Conservation (phyloP, 2,329 filamentous ascomycete species). For the Monosporascus cannonballus region DNA sequence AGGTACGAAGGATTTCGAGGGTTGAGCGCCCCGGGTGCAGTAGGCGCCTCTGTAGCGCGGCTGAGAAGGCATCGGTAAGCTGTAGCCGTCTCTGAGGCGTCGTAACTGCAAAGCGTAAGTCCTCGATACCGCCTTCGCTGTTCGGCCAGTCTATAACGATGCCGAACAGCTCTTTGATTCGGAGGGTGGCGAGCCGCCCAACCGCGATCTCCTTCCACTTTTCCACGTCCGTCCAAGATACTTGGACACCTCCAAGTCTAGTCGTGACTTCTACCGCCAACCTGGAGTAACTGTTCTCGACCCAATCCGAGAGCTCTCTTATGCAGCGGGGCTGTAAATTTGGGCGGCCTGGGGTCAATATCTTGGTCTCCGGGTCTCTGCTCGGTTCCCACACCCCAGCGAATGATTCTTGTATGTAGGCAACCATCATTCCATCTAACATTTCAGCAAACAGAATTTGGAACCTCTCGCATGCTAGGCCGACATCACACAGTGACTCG, state of each 20-base stretch:
- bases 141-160: slow-evolving; percentile 71
- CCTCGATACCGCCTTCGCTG: slow-evolving; percentile 65
- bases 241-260: slow-evolving; percentile 33
- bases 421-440: slow-evolving; percentile 59
- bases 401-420: slow-evolving; percentile 57
- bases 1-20: slow-evolving; percentile 67
- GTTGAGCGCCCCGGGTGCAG: slow-evolving; percentile 73
- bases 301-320: slow-evolving; percentile 56
- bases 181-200: slow-evolving; percentile 59
- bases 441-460: slow-evolving; percentile 67
- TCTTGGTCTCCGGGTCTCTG: slow-evolving; percentile 16
- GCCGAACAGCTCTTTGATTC: slow-evolving; percentile 70
- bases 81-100: slow-evolving; percentile 62
- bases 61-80: slow-evolving; percentile 63
- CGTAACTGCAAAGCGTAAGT: slow-evolving; percentile 65
- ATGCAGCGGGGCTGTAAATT: slow-evolving; percentile 48
- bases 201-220: slow-evolving; percentile 68
- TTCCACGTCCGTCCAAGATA: slow-evolving; percentile 52
- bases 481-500: slow-evolving; percentile 55
- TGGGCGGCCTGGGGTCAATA: slow-evolving; percentile 18
- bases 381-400: slow-evolving; percentile 53
- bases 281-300: slow-evolving; percentile 60
- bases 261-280: slow-evolving; percentile 57
- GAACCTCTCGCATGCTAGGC: slow-evolving; percentile 62
- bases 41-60: slow-evolving; percentile 58